Base-by-base conservation (phyloP, 306 rosid genomes). In the Geum urbanum region DNA sequence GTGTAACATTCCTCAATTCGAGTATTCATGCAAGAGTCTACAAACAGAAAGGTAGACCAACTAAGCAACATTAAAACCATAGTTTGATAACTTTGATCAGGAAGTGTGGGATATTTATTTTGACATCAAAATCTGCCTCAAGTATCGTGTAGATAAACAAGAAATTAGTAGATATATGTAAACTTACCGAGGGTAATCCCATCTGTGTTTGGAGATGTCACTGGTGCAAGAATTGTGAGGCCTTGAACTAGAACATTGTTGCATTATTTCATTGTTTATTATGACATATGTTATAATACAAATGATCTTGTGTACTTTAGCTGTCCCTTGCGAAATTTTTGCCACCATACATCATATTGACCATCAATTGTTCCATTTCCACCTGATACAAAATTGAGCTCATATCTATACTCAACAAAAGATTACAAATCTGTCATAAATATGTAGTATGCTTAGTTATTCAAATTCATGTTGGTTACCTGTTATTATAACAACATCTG, bases 361-460 rank as follows among this genome's bases (percentile, higher is more conserved):
- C 96, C 96, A 66, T 90, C 96, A 63, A 87, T 81, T 54, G 95
- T 90, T 67, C 95, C 95, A 83, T 87, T 87, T 70, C 76, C 76
- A 54, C 96, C 95, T 90, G 75, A 12, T 69, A 80, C 16, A 72
- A 71, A 63, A 45, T 84, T 32, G 8, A 55, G 49, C 35, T 45
- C 67, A 59, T 47, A 58, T 16, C 20, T 47, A 58, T 16, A 20
- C 61, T 75, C 43, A 22, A 32, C 39, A 18, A 61, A 56, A 50
- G 19, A 32, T 9, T 15, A 14, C 27, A 37, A 9, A n/a, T 8
- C 50, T 59, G 55, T 40, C 44, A 27, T 2, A 19, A 8, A 22
- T 24, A 20, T 11, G 7, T 24, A 9, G n/a, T 27, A 13, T 55
- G 11, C 41, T 8, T 54, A 15, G n/a, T 35, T 9, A n/a, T 18